phyloP scores from a whole-genome alignment of 2,329 filamentous ascomycete species.

The Mariannaea elegans region DNA sequence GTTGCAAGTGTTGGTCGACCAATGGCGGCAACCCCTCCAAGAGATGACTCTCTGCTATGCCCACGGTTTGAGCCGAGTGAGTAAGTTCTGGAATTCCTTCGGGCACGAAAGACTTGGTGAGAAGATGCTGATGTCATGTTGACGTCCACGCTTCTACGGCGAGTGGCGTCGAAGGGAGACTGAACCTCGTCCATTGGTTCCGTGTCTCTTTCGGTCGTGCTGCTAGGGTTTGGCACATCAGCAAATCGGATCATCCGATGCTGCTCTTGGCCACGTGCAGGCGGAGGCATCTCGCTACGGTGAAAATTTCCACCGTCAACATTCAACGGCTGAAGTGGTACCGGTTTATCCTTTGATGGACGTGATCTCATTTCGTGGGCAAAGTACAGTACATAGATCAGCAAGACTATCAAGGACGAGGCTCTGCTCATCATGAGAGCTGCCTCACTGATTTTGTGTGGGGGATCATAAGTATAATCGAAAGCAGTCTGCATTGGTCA shows the following conservation, averaged over 20 bases:
- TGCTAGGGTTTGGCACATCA: constrained; percentile 33
- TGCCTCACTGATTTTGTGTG: constrained; percentile 62
- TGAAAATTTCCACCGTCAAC: constrained; percentile 53
- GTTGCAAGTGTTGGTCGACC: constrained; percentile 29
- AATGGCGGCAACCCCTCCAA: constrained; percentile 25
- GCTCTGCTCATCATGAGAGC: constrained; percentile 80
- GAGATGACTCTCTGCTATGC: constrained; percentile 35
- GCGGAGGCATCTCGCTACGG: constrained; percentile 8
- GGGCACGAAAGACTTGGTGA: constrained; percentile 28
- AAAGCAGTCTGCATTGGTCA: constrained; percentile 50
- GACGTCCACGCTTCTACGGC: constrained; percentile 7
- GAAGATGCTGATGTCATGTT: constrained; percentile 27
- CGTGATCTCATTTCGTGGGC: constrained; percentile 78
- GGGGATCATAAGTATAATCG: constrained; percentile 62
- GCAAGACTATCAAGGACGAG: constrained; percentile 77
- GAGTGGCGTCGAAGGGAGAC: background rate
- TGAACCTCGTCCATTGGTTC: constrained; percentile 2
- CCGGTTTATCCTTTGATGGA: constrained; percentile 72
- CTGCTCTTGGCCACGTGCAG: constrained; percentile 22
- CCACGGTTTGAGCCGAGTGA: constrained; percentile 37
- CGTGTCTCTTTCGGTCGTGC: background rate
- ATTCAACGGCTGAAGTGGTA: constrained; percentile 73
- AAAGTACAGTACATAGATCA: constrained; percentile 78
- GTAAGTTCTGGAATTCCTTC: constrained; percentile 37
- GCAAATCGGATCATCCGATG: constrained; percentile 44